Evolutionary conservation across 768 basidiomycete species (phyloP), one percentile per base, ranked within the genome.

Genomic region (Auriscalpium microsporum): DNA sequence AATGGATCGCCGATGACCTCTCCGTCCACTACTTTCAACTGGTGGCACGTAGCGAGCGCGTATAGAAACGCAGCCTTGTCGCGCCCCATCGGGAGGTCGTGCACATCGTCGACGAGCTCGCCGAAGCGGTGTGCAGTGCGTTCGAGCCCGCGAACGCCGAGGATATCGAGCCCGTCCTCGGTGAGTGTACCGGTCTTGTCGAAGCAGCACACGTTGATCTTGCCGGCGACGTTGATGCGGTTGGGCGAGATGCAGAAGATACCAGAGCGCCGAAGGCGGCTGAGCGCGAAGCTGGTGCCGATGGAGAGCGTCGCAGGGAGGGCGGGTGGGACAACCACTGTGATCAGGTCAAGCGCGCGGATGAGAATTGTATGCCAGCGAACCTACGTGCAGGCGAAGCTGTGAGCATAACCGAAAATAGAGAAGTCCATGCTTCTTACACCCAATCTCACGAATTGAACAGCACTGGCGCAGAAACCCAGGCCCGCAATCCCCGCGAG

Each of bases 111-210:
- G 50, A 94, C 75, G 37, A 98, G 81, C 66, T 99, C 95, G 17
- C 94, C 92, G 70, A 98, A 98, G 44, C 83, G 79, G 53, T 84
- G 80, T 8, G 74, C 78, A 51, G 75, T 78, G 45, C 90, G 83
- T 56, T 95, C 94, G 45, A 90, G 79, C 7, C 82, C 83, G 46
- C 95, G 86, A 16, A 96, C 87, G 14, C 96, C 96, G 47, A 99
- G 84, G 46, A 99, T 93, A 67, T 99, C 96, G 49, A 99, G 77
- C 0, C 95, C 96, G 60, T 99, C 96, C 70, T 99, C 96, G 1
- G 96, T 99, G 21, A 99, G 77, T 9, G 96, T 99, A 8, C 96
- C 96, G 1, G 96, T 99, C 73, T 99, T 99, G 75, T 99, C 96
- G 64, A 99, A 99, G 66, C 94, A 97, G 63, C 93, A 93, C 10